Conservation (phyloP, 345 rosid genomes). For the Ceriops tagal region DNA sequence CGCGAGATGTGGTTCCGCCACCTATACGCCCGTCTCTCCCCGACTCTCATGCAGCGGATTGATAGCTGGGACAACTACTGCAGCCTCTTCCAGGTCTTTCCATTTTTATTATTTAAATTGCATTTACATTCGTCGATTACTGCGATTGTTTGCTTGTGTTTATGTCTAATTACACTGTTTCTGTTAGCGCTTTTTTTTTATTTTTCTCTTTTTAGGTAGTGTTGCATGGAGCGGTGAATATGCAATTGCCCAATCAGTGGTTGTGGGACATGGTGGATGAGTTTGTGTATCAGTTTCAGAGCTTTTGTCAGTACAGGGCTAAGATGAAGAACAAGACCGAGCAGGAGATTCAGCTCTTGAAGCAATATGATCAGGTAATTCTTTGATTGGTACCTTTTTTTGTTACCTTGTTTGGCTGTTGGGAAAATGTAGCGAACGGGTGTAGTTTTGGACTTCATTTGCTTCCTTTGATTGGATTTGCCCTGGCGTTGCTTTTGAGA, state of each 20-base stretch:
- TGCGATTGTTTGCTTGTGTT: background rate
- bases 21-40: slow-evolving; percentile 82
- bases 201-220: slow-evolving; percentile 39
- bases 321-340: slow-evolving; percentile 92
- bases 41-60: slow-evolving; percentile 87
- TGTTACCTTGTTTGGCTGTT: background rate
- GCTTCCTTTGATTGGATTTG: too few species aligned
- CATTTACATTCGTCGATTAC: background rate
- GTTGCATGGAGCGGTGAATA: slow-evolving; percentile 89
- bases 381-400: background rate
- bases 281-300: slow-evolving; percentile 96
- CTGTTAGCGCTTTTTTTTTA: too few species aligned
- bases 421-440: background rate
- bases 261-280: slow-evolving; percentile 99
- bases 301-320: slow-evolving; percentile 92
- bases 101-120: background rate
- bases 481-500: too few species aligned
- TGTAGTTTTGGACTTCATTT: too few species aligned
- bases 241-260: slow-evolving; percentile 98
- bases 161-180: too few species aligned
- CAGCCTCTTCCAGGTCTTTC: slow-evolving; percentile 62
- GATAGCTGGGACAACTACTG: slow-evolving; percentile 97
- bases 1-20: slow-evolving; percentile 99
- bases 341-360: slow-evolving; percentile 75
- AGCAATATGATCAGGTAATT: slow-evolving; percentile 69